Evolutionary conservation across 2,329 filamentous ascomycete species (phyloP).

Genomic region (Diaporthe sp.): DNA sequence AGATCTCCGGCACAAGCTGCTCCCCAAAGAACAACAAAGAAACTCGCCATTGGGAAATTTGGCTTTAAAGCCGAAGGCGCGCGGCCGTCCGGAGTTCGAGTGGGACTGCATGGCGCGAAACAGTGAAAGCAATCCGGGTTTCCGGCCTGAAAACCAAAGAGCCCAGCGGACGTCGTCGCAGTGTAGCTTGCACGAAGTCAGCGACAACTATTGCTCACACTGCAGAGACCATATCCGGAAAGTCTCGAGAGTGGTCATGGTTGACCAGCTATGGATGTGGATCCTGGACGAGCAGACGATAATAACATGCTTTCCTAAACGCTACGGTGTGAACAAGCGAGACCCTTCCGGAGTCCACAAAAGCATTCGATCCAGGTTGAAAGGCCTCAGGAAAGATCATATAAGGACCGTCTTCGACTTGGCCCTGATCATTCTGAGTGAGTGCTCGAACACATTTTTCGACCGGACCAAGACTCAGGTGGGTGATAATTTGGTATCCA

Average conservation of each 20-base stretch:
- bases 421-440: constrained; percentile 43
- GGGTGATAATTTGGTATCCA: no score
- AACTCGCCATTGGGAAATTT: no score
- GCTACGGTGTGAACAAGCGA: constrained; percentile 32
- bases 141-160: no score
- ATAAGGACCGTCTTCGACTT: constrained; percentile 43
- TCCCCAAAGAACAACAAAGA: no score
- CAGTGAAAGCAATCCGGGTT: no score
- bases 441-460: constrained; percentile 45
- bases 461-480: constrained; percentile 39
- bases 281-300: constrained; percentile 40
- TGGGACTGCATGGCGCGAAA: no score
- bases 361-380: constrained; percentile 39
- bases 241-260: constrained; percentile 33
- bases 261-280: constrained; percentile 43
- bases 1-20: constrained; percentile 28
- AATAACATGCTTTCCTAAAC: constrained; percentile 38
- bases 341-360: constrained; percentile 44
- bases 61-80: no score
- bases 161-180: no score
- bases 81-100: no score
- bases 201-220: background rate
- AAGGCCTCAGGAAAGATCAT: constrained; percentile 37
- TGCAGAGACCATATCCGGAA: constrained; percentile 27
- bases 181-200: no score